A percentile compares a stretch with the other conserved stretches of the same genome.
Conservation (phyloP, 2,329 filamentous ascomycete species). For the Aureobasidium sp. region DNA sequence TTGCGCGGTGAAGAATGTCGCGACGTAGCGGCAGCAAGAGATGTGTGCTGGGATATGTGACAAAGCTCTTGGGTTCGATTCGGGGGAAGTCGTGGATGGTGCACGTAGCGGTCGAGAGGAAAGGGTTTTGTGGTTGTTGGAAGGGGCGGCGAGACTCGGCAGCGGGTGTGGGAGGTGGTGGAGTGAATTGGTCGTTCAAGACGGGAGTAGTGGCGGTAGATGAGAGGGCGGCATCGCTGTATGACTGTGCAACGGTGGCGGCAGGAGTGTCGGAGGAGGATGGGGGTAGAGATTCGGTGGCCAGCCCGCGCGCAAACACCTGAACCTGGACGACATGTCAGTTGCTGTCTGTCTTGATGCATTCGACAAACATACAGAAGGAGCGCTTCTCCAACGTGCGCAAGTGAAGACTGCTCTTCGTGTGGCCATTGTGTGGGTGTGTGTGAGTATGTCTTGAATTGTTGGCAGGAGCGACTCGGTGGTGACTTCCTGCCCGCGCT, state of each 20-base stretch:
- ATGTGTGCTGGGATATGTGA: slow-evolving; percentile 72
- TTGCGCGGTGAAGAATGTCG: slow-evolving; percentile 86
- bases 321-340: neutral
- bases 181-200: slow-evolving; percentile 19
- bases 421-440: slow-evolving; percentile 4
- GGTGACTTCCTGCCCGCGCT: neutral
- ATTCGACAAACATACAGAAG: neutral
- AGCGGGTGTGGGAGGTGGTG: slow-evolving; percentile 16
- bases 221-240: slow-evolving; percentile 31
- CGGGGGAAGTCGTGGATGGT: slow-evolving; percentile 88
- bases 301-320: slow-evolving; percentile 49
- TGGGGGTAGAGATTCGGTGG: slow-evolving; percentile 33
- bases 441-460: neutral
- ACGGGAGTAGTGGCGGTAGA: slow-evolving; percentile 25
- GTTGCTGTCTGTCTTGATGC: neutral
- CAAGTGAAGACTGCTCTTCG: slow-evolving; percentile 7
- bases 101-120: slow-evolving; percentile 60
- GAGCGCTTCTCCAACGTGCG: slow-evolving; percentile 7
- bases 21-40: slow-evolving; percentile 79
- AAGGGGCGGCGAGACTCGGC: slow-evolving; percentile 20
- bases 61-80: slow-evolving; percentile 73
- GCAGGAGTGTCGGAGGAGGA: slow-evolving; percentile 21
- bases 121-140: slow-evolving; percentile 29
- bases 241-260: slow-evolving; percentile 27
- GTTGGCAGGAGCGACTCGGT: neutral